Evolutionary conservation across 306 rosid genomes (phyloP).

Genomic region (Arachis stenosperma): DNA sequence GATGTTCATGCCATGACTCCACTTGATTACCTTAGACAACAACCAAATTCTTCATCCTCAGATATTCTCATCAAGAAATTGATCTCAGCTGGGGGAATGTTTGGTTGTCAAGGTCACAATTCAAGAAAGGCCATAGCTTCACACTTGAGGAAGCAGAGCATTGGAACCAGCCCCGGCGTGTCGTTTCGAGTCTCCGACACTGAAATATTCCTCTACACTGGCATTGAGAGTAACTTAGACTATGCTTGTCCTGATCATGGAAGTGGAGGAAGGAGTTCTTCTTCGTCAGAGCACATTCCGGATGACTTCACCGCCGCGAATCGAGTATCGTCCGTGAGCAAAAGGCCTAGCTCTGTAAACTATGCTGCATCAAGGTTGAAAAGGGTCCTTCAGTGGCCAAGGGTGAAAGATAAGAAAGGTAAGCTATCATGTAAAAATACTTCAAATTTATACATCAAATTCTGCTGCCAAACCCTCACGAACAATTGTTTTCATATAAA

Average conservation of each 20-base stretch:
- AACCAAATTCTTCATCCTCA: constrained; percentile 69
- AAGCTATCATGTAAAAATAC: no score
- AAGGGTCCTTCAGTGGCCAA: constrained; percentile 72
- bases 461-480: no score
- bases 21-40: constrained; percentile 81
- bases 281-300: constrained; percentile 57
- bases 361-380: constrained; percentile 68
- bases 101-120: constrained; percentile 65
- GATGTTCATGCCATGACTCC: constrained; percentile 83
- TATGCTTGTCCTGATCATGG: constrained; percentile 52
- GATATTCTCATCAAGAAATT: constrained; percentile 76
- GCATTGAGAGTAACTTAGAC: constrained; percentile 65
- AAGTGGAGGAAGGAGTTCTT: constrained; percentile 53
- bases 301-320: constrained; percentile 45
- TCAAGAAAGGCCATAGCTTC: constrained; percentile 91
- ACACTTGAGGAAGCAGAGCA: constrained; percentile 74
- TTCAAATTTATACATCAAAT: no score
- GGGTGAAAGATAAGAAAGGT: constrained; percentile 56
- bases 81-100: constrained; percentile 90
- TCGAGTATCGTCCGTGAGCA: constrained; percentile 37
- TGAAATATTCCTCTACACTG: constrained; percentile 78
- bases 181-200: constrained; percentile 78
- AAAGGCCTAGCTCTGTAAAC: constrained; percentile 71
- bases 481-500: no score
- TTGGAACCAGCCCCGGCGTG: constrained; percentile 87